Percentiles rank a stretch among this genome's conserved stretches.
phyloP scores from a whole-genome alignment of 106 monocot species.

The Acorus gramineus region DNA sequence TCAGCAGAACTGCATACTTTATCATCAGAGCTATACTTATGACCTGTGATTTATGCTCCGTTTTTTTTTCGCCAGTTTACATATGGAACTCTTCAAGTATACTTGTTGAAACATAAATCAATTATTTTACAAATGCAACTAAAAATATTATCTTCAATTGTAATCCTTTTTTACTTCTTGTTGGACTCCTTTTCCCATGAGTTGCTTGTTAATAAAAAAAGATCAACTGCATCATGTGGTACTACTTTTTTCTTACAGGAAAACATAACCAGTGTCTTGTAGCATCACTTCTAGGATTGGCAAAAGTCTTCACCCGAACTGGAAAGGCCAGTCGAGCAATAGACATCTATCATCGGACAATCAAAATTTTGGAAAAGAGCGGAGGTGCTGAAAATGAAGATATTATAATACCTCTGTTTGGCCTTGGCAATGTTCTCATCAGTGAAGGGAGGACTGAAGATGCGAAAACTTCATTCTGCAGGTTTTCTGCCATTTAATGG shows the following conservation, averaged over 20 bases:
- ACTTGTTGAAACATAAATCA: too few species aligned
- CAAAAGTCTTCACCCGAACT: conserved; percentile 45
- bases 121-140: too few species aligned
- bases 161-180: neutral
- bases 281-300: conserved; percentile 61
- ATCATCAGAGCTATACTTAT: too few species aligned
- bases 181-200: neutral
- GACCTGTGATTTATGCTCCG: too few species aligned
- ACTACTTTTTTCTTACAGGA: conserved; percentile 26
- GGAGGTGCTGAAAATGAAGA: conserved; percentile 55
- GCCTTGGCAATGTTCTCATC: conserved; percentile 55
- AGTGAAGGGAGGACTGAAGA: conserved; percentile 50
- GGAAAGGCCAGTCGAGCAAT: conserved; percentile 46
- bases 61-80: too few species aligned
- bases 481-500: conserved; percentile 17
- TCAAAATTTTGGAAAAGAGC: conserved; percentile 49
- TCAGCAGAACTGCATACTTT: too few species aligned
- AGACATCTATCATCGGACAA: conserved; percentile 29
- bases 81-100: too few species aligned
- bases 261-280: conserved; percentile 55
- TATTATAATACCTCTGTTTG: conserved; percentile 48
- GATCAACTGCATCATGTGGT: neutral
- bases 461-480: conserved; percentile 59
- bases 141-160: too few species aligned
- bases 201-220: neutral